These are phyloP conservation scores for Colletotrichum phormii DNA, from an alignment of 2,329 filamentous ascomycete species.

Conservation along the genomic window DNA sequence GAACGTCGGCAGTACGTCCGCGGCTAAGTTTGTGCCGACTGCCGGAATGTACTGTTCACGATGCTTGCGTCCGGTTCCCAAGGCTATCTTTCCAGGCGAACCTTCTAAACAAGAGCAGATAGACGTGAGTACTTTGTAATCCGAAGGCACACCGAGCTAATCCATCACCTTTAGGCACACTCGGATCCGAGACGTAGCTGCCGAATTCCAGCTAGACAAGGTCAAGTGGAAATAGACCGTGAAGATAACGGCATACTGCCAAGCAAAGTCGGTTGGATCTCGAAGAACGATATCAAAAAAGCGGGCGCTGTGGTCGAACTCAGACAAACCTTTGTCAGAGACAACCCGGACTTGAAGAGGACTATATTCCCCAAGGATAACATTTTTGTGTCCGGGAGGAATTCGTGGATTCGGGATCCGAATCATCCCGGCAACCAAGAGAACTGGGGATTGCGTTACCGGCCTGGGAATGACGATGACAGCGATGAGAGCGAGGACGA, in stretches of 20 bases:
- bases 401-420: slow-evolving; percentile 46
- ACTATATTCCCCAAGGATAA: slow-evolving; percentile 44
- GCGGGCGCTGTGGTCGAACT: slow-evolving; percentile 33
- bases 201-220: slow-evolving; percentile 16
- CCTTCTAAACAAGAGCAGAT: slow-evolving; percentile 28
- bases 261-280: slow-evolving; percentile 49
- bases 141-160: neutral
- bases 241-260: slow-evolving; percentile 39
- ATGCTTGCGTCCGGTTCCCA: slow-evolving; percentile 35
- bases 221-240: neutral
- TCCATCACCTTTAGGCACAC: slow-evolving; percentile 21
- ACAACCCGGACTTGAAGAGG: slow-evolving; percentile 42
- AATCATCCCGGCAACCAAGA: slow-evolving; percentile 44
- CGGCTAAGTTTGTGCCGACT: slow-evolving; percentile 40
- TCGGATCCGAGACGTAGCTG: slow-evolving; percentile 34
- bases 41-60: slow-evolving; percentile 47
- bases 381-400: slow-evolving; percentile 31
- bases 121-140: slow-evolving; percentile 11
- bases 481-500: slow-evolving; percentile 36
- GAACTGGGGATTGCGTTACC: slow-evolving; percentile 20
- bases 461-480: neutral
- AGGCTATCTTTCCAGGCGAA: neutral
- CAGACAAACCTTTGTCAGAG: slow-evolving; percentile 40
- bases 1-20: neutral
- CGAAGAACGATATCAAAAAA: slow-evolving; percentile 33